Evolutionary conservation across 176 grass and related monocot genomes (phyloP), one percentile per base, ranked within the genome.

Genomic region (Aechmea fasciata): DNA sequence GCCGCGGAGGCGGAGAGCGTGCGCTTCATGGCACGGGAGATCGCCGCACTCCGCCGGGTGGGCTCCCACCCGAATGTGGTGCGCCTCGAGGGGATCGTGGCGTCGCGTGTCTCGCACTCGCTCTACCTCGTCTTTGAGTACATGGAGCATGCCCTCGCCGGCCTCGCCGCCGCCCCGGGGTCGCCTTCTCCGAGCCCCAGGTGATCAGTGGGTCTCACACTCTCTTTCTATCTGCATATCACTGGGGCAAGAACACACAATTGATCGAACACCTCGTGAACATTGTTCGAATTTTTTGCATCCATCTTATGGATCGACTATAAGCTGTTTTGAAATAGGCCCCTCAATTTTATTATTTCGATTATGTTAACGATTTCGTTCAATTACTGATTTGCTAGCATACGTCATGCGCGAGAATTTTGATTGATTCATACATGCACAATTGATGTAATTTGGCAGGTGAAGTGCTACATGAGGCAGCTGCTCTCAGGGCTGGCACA

Each of bases 91-190:
- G 84, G 84, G 11, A 49, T 87, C 18, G 84, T 65, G 13, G 69
- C 50, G 23, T 87, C 84, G 55, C 78, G 84, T 65, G 84, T 87
- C 50, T 82, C 79, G 2, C 51, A 63, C 13, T 70, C 84, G 12
- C 74, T 87, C 66, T 97, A 93, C 76, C 94, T 97, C 64, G 77
- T 93, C 11, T 97, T 97, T 64, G 94, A 97, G 84, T 97, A 97
- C 74, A 97, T 97, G 89, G 94, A 97, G 80, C 94, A 97, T 71
- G 94, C 93, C 84, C 89, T 97, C 2, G 51, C 84, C 24, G 84
- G 84, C 13, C 68, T 87, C 59, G 66, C 70, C 10, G 70, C 79
- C 22, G 57, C 78, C 57, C 70, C 79, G 11, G 75, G 70, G 48
- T 74, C 47, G 28, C n/a, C 26, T 87, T 87, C 79, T 79, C 84